These are phyloP conservation scores for Flaveria linearis DNA, from an alignment of 129 eudicot species.

Conservation along the genomic window DNA sequence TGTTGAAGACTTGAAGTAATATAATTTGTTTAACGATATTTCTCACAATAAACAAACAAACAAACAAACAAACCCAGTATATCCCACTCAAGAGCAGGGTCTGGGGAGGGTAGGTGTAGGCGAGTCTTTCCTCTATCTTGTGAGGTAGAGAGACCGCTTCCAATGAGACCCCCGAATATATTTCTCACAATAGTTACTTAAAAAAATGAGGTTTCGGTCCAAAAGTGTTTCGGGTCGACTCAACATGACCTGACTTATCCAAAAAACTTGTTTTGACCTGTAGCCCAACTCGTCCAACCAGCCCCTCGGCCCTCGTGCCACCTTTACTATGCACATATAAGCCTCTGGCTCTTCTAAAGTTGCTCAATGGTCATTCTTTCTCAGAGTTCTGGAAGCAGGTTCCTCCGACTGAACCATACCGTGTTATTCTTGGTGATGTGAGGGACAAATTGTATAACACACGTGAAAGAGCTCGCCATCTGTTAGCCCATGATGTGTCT, in stretches of 20 bases:
- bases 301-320: not conserved
- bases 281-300: not conserved
- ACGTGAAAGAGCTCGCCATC: slow-evolving; percentile 91
- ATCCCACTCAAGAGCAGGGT: too few species aligned
- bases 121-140: too few species aligned
- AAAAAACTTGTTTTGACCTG: not conserved
- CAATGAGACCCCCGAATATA: too few species aligned
- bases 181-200: not conserved
- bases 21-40: not conserved
- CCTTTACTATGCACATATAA: slow-evolving; percentile 6
- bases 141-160: too few species aligned
- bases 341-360: not conserved
- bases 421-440: slow-evolving; percentile 95
- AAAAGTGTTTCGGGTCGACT: not conserved
- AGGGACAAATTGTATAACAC: slow-evolving; percentile 90
- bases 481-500: slow-evolving; percentile 71
- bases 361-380: slow-evolving; percentile 10
- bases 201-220: not conserved
- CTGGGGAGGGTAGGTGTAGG: too few species aligned
- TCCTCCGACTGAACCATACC: slow-evolving; percentile 91
- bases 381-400: slow-evolving; percentile 96
- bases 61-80: too few species aligned
- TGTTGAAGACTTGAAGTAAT: not conserved
- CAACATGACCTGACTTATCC: not conserved
- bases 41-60: not conserved